Evolutionary conservation across 1,284 basidiomycete species (phyloP).

Genomic region (Mycosarcoma mackinlayi): DNA sequence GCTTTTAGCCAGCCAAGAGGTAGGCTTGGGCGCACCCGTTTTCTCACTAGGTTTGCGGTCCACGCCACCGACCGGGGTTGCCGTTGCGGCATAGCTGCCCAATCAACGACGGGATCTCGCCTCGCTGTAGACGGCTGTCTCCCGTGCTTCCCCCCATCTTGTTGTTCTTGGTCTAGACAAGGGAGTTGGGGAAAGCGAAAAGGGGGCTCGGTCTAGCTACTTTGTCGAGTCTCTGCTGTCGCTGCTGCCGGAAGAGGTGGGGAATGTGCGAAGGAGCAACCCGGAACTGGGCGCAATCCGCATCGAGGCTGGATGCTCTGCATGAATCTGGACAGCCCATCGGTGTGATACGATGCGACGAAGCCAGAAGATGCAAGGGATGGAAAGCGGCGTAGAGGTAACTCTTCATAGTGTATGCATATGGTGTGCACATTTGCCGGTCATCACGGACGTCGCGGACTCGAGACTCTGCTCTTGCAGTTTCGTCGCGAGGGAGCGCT

Average conservation of each 20-base stretch:
- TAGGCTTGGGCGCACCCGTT: constrained; percentile 12
- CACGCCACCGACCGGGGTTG: constrained; percentile 42
- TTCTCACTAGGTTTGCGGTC: constrained; percentile 50
- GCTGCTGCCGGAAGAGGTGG: constrained; percentile 14
- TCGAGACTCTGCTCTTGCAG: constrained; percentile 12
- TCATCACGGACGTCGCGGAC: constrained; percentile 43
- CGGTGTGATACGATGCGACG: constrained; percentile 25
- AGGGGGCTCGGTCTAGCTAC: constrained; percentile 35
- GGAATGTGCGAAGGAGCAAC: constrained; percentile 1
- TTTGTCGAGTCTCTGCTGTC: constrained; percentile 29
- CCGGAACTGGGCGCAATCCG: constrained; percentile 17
- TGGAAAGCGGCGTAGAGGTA: constrained; percentile 24
- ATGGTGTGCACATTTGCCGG: constrained; percentile 16
- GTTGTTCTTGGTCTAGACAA: constrained; percentile 31
- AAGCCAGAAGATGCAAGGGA: constrained; percentile 2
- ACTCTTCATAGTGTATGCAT: constrained; percentile 32
- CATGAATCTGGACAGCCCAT: constrained; percentile 24
- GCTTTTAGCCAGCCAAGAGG: background rate
- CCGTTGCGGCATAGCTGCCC: constrained; percentile 36
- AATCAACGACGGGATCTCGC: constrained; percentile 50
- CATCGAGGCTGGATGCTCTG: constrained; percentile 16
- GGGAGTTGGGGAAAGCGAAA: constrained; percentile 5
- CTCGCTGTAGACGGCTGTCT: constrained; percentile 47
- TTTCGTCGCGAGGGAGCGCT: constrained; percentile 26
- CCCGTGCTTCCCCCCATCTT: constrained; percentile 35